These are phyloP conservation scores for Phytophthora podocarpi DNA, from an alignment of 352 stramenopile genomes.

Conservation along the genomic window DNA sequence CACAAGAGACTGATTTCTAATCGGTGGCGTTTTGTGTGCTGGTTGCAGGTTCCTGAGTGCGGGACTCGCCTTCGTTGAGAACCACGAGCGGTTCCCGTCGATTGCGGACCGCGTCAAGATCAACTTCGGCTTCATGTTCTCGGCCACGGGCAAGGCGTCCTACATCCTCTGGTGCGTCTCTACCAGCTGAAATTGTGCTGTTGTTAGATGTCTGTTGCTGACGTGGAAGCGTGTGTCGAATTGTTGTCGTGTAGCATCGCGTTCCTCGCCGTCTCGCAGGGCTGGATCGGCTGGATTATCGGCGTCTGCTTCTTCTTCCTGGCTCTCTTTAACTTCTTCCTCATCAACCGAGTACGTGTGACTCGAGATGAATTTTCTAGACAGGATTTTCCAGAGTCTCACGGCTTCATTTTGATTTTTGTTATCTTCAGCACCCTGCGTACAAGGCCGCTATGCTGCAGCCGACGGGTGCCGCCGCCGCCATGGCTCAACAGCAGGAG, in stretches of 20 bases:
- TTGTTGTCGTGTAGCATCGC: conserved; percentile 57
- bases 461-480: conserved; percentile 32
- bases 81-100: conserved; percentile 84
- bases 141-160: conserved; percentile 74
- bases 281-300: conserved; percentile 78
- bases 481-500: conserved; percentile 51
- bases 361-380: conserved; percentile 8
- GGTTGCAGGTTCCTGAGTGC: conserved; percentile 55
- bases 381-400: conserved; percentile 6
- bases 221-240: not conserved
- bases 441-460: conserved; percentile 82
- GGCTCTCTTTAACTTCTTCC: conserved; percentile 88
- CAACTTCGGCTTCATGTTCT: conserved; percentile 92
- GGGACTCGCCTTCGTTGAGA: conserved; percentile 82
- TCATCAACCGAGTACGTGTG: conserved; percentile 74
- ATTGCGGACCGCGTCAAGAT: conserved; percentile 79
- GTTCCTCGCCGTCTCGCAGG: conserved; percentile 83
- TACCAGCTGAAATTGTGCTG: not conserved
- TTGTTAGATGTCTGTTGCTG: not conserved
- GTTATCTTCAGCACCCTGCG: conserved; percentile 59
- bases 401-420: conserved; percentile 1
- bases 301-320: conserved; percentile 78
- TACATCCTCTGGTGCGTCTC: conserved; percentile 82
- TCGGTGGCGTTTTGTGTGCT: not conserved
- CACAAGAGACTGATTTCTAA: not conserved